phyloP scores from a whole-genome alignment of 2,329 filamentous ascomycete species.

The Tolypocladium endophyticum region DNA sequence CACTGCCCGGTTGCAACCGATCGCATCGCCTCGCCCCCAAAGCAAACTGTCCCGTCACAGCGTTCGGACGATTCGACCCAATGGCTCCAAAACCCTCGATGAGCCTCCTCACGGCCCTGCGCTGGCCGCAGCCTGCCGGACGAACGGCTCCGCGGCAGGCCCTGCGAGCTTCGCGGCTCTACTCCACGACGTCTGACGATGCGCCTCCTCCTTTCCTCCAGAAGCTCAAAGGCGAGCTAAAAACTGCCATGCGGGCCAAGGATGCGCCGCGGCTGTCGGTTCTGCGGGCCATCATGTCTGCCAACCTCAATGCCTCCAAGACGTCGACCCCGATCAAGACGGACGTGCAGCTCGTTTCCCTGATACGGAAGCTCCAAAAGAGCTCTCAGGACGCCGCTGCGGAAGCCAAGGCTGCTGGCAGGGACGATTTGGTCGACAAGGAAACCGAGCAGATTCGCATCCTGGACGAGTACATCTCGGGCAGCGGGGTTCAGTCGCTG shows the following conservation, averaged over 20 bases:
- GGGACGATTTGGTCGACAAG: slow-evolving; percentile 60
- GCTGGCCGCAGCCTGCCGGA: not conserved
- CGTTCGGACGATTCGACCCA: not conserved
- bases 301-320: slow-evolving; percentile 67
- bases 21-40: not conserved
- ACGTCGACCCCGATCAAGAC: slow-evolving; percentile 58
- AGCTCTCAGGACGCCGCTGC: slow-evolving; percentile 45
- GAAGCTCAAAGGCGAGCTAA: slow-evolving; percentile 50
- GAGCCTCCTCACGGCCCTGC: not conserved
- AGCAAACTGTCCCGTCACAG: not conserved
- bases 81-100: not conserved
- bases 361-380: slow-evolving; percentile 55
- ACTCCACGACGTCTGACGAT: slow-evolving; percentile 23
- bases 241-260: slow-evolving; percentile 55
- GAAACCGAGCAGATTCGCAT: slow-evolving; percentile 57
- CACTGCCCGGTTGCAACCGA: not conserved
- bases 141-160: not conserved
- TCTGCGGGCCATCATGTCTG: slow-evolving; percentile 56
- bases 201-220: slow-evolving; percentile 35
- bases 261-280: slow-evolving; percentile 55
- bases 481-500: slow-evolving; percentile 48
- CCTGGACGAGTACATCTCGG: slow-evolving; percentile 52
- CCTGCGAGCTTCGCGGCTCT: slow-evolving; percentile 11
- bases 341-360: slow-evolving; percentile 56
- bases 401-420: slow-evolving; percentile 53